These are phyloP conservation scores for Sophora flavescens DNA, from an alignment of 306 rosid species.

Conservation along the genomic window DNA sequence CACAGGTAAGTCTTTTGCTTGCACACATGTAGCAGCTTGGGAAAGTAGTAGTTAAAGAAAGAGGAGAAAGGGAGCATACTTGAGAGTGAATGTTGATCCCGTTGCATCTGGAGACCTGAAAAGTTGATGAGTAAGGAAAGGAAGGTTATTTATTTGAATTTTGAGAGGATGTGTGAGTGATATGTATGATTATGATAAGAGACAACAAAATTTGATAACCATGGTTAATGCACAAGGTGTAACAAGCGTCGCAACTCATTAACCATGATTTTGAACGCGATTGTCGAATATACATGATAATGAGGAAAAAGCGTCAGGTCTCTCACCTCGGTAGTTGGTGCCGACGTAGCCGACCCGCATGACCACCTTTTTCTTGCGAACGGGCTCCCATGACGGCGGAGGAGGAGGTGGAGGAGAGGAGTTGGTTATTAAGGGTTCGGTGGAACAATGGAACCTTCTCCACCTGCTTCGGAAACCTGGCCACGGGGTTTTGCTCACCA, in stretches of 20 bases:
- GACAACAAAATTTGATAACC: too few relatives aligned
- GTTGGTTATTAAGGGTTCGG: neutral
- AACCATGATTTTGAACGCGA: too few relatives aligned
- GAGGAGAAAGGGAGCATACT: slow-evolving; percentile 54
- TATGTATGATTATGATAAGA: too few relatives aligned
- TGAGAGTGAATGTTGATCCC: slow-evolving; percentile 62
- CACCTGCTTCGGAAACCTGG: slow-evolving; percentile 9
- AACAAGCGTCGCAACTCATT: too few relatives aligned
- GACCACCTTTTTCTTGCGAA: slow-evolving; percentile 82
- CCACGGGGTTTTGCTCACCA: slow-evolving; percentile 46
- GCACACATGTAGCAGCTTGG: too few relatives aligned
- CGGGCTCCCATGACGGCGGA: slow-evolving; percentile 64
- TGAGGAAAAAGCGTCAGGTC: neutral
- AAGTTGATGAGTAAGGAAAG: neutral
- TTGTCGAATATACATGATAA: too few relatives aligned
- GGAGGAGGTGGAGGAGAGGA: slow-evolving; percentile 3
- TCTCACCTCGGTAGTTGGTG: slow-evolving; percentile 81
- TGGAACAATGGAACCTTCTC: slow-evolving; percentile 39
- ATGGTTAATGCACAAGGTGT: too few relatives aligned
- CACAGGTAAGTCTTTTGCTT: too few relatives aligned
- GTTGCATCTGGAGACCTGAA: slow-evolving; percentile 89
- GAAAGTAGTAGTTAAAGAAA: neutral
- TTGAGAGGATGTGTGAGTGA: too few relatives aligned
- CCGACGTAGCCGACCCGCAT: slow-evolving; percentile 89
- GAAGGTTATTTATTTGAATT: too few relatives aligned